Evolutionary conservation across 2,329 filamentous ascomycete species (phyloP), one percentile per base, ranked within the genome.

Genomic region (Xylariaceae sp.): DNA sequence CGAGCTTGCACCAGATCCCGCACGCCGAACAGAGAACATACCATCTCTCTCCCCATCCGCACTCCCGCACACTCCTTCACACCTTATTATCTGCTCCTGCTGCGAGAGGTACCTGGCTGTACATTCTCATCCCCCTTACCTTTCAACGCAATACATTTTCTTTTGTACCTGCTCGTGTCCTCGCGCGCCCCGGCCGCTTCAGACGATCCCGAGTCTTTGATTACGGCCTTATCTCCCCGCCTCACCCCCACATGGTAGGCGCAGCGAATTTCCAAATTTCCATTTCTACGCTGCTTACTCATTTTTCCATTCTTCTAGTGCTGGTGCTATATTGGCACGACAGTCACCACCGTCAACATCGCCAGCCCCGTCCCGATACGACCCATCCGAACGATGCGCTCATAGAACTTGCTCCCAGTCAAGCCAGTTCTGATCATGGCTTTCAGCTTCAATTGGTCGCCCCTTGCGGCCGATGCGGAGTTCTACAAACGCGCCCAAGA

Each of bases 381-480:
- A 50, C 45, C 18, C 17, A 17, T 51, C 55, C 56, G 23, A 61
- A 61, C 58, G 62, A 70, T 70, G 68, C 64, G 64, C 61, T 64
- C 63, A 51, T 68, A 71, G 73, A 64, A 58, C 77, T 76, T 45
- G 23, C 47, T 48, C 45, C 44, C 50, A 30, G 23, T 30, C 23
- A 30, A 30, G 61, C 58, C 63, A 78, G 78, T 76, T 77, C 76
- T 47, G 48, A 81, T 77, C 77, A 99, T 99, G 94, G 94, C 94
- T 68, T 99, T 99, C 89, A 97, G 97, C 82, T 99, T 99, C 89
- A 97, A 97, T 90, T 99, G 94, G 94, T 96, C 92, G 84, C 94
- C 94, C 73, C 83, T 99, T 66, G 94, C 95, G 78, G 93, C 93
- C 72, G 94, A 97, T 79, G 93, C 90, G 71, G 85, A 87, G 68